Evolutionary conservation across 768 basidiomycete species (phyloP).

Genomic region (Pleurotus tuoliensis): DNA sequence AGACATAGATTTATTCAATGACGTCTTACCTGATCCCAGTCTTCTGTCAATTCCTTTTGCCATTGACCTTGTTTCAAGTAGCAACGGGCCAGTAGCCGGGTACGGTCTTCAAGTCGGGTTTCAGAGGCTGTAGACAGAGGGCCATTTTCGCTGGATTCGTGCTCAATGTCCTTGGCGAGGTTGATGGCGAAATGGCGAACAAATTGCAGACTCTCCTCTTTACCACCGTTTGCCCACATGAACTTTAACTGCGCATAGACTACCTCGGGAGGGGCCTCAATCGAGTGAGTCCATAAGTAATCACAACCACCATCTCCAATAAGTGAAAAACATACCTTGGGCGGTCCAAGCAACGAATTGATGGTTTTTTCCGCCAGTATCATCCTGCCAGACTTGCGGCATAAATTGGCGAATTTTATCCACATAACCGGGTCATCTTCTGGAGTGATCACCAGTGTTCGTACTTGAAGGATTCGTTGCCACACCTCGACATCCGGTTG

Average conservation of each 20-base stretch:
- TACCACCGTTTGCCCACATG: conserved; percentile 86
- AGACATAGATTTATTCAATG: neutral
- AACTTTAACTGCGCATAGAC: conserved; percentile 95
- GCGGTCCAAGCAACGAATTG: conserved; percentile 80
- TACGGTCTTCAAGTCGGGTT: conserved; percentile 62
- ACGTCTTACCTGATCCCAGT: conserved; percentile 68
- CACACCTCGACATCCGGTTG: conserved; percentile 98
- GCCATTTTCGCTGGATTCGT: conserved; percentile 29
- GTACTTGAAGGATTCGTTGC: conserved; percentile 95
- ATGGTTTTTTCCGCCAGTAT: conserved; percentile 94
- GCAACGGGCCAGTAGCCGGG: conserved; percentile 89
- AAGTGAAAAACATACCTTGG: conserved; percentile 39
- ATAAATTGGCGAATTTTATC: conserved; percentile 98
- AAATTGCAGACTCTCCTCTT: conserved; percentile 69
- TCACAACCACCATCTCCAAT: neutral
- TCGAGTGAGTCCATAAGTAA: neutral
- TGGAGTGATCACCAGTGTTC: conserved; percentile 88
- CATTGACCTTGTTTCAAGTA: conserved; percentile 96
- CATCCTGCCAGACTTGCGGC: conserved; percentile 93
- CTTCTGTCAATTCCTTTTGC: conserved; percentile 78
- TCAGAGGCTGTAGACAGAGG: conserved; percentile 41
- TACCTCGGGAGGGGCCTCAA: conserved; percentile 89
- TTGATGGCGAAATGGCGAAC: conserved; percentile 79
- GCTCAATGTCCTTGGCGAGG: conserved; percentile 69
- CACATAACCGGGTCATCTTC: conserved; percentile 96